Conservation (phyloP, 345 rosid species). For the Moricandia moricandioides region DNA sequence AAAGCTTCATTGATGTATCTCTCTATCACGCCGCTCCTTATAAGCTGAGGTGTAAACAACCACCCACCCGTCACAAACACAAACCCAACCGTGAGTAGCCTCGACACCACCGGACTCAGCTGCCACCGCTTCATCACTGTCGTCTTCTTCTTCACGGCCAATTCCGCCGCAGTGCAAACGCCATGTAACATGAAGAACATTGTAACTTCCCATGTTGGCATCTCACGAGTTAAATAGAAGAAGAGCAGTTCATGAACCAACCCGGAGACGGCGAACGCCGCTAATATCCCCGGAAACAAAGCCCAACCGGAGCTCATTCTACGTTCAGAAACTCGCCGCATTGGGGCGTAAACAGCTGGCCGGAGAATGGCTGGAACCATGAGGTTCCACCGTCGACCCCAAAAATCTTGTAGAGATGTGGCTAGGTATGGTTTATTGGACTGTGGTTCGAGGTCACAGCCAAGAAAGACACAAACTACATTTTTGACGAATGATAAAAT, state of each 20-base stretch:
- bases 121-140: constrained; percentile 3
- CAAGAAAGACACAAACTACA: background rate
- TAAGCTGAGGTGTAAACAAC: constrained; percentile 40
- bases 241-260: constrained; percentile 37
- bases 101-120: constrained; percentile 25
- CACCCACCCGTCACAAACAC: constrained; percentile 31
- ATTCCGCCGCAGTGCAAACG: constrained; percentile 32
- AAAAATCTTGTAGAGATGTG: constrained; percentile 56
- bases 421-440: constrained; percentile 46
- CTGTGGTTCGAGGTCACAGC: constrained; percentile 36
- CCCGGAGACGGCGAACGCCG: constrained; percentile 38
- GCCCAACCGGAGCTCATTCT: constrained; percentile 15
- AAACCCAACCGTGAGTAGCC: constrained; percentile 35
- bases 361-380: constrained; percentile 44
- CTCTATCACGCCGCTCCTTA: constrained; percentile 25
- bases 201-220: constrained; percentile 41
- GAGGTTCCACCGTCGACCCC: constrained; percentile 61
- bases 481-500: constrained; percentile 7
- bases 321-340: constrained; percentile 16
- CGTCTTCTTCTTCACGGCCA: constrained; percentile 35
- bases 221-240: constrained; percentile 25
- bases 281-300: constrained; percentile 22
- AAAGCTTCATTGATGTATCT: constrained; percentile 8
- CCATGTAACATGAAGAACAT: constrained; percentile 41
- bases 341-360: constrained; percentile 43